phyloP scores from a whole-genome alignment of 192 early-diverging fungal genomes.

The Coemansia sp. region DNA sequence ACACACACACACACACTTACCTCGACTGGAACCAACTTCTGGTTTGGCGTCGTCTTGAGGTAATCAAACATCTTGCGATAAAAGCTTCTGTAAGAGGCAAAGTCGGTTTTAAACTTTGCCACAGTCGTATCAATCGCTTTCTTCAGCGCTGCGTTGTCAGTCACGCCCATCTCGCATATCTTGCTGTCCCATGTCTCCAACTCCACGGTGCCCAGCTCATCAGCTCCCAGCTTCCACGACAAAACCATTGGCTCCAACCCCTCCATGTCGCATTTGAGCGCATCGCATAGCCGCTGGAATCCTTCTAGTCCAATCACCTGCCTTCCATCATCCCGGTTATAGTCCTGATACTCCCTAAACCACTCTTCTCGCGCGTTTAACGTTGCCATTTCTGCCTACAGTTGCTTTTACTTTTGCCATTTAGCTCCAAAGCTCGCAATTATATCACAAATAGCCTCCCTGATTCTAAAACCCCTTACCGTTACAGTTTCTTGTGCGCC shows the following conservation, averaged over 20 bases:
- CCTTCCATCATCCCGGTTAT: slow-evolving; percentile 30
- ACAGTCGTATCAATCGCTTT: slow-evolving; percentile 12
- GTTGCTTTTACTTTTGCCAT: not conserved
- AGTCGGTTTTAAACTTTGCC: slow-evolving; percentile 12
- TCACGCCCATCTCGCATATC: slow-evolving; percentile 27
- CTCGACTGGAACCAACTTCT: slow-evolving; percentile 29
- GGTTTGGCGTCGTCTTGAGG: slow-evolving; percentile 23
- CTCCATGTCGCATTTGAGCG: slow-evolving; percentile 36
- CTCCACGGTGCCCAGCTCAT: slow-evolving; percentile 35
- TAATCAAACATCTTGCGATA: slow-evolving; percentile 45
- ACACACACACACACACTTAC: slow-evolving; percentile 23
- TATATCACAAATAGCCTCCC: not conserved
- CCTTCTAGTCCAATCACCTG: slow-evolving; percentile 39
- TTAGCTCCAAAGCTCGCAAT: not conserved
- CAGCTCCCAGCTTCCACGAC: slow-evolving; percentile 44
- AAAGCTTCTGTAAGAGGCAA: slow-evolving; percentile 28
- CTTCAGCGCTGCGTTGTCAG: slow-evolving; percentile 18
- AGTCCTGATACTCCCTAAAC: slow-evolving; percentile 48
- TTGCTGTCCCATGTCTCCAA: slow-evolving; percentile 27
- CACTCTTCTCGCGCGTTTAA: slow-evolving; percentile 21
- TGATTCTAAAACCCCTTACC: not conserved
- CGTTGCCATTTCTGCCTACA: slow-evolving; percentile 26
- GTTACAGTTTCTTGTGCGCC: not conserved
- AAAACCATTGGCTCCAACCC: slow-evolving; percentile 44
- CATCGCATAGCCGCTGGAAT: slow-evolving; percentile 43